Conservation (phyloP, 140 eudicot genomes). For the Oenanthe javanica region DNA sequence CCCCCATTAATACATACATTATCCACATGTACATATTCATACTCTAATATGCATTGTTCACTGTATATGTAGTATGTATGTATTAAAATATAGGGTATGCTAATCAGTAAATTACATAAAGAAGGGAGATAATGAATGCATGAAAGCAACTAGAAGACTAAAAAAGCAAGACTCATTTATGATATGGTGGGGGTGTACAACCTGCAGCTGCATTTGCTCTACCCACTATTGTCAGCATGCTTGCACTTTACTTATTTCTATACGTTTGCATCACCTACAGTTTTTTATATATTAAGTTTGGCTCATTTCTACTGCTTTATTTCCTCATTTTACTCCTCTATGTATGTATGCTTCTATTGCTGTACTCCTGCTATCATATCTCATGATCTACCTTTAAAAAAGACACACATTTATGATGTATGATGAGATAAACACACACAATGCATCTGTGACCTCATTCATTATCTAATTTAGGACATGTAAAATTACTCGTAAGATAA, state of each 20-base stretch:
- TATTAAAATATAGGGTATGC: background rate
- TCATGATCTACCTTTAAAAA: background rate
- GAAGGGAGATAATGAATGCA: constrained; percentile 24
- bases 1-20: background rate
- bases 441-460: background rate
- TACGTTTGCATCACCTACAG: background rate
- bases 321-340: constrained; percentile 1
- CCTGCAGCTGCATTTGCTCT: constrained; percentile 8
- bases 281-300: background rate
- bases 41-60: too few species aligned
- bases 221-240: constrained; percentile 25
- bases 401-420: background rate
- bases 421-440: background rate
- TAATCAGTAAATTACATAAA: constrained; percentile 10
- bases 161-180: background rate
- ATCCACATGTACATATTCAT: constrained; percentile 3
- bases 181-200: constrained; percentile 19
- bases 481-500: background rate
- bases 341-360: background rate
- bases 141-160: constrained; percentile 19
- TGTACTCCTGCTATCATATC: background rate
- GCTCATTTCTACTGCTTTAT: background rate
- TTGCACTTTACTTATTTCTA: constrained; percentile 1
- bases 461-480: background rate
- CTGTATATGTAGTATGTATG: background rate